Conservation (phyloP, 176 grass and related monocot genomes). For the Saccharum spontaneum region DNA sequence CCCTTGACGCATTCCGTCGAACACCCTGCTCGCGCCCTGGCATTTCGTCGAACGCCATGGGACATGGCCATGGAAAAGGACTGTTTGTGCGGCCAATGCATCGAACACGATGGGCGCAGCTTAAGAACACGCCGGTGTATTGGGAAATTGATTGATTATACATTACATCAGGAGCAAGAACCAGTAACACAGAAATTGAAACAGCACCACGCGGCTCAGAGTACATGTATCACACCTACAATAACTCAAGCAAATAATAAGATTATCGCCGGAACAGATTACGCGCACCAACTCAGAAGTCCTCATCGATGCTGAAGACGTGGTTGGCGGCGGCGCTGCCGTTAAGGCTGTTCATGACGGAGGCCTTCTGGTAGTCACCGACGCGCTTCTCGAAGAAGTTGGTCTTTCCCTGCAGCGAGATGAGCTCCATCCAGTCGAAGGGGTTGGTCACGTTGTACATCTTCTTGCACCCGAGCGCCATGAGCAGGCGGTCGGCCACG, state of each 20-base stretch:
- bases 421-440: constrained; percentile 89
- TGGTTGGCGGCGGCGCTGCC: constrained; percentile 41
- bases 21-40: not conserved
- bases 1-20: not conserved
- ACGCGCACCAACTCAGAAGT: constrained; percentile 32
- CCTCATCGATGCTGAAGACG: constrained; percentile 85
- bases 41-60: not conserved
- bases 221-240: constrained; percentile 16
- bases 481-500: constrained; percentile 74
- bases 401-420: constrained; percentile 83
- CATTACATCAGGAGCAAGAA: constrained; percentile 18
- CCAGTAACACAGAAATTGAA: not conserved
- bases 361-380: constrained; percentile 80
- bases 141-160: constrained; percentile 12
- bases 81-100: not conserved
- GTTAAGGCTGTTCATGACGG: constrained; percentile 70
- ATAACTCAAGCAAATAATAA: not conserved
- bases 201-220: not conserved
- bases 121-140: not conserved
- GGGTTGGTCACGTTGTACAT: constrained; percentile 70
- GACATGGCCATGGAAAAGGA: too few species aligned
- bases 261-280: too few species aligned
- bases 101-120: not conserved
- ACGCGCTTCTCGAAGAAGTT: constrained; percentile 95
- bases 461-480: constrained; percentile 52